Evolutionary conservation across 2,329 filamentous ascomycete genomes (phyloP).

Genomic region (Fusarium buharicum): DNA sequence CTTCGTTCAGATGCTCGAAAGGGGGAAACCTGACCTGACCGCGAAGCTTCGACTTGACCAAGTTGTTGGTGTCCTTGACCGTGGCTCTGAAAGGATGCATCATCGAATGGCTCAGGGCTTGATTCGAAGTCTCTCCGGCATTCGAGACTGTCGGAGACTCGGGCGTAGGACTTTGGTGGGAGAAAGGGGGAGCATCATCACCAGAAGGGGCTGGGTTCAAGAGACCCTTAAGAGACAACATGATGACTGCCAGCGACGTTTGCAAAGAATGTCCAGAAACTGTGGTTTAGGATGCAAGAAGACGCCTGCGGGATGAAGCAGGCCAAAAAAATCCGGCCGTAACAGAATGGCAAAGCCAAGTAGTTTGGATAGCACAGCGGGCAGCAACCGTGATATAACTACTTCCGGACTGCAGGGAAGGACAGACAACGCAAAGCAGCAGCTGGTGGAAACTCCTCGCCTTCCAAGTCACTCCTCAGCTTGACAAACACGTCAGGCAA

Average conservation of each 20-base stretch:
- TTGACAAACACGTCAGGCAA: constrained; percentile 45
- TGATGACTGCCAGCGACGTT: constrained; percentile 49
- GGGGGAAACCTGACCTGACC: constrained; percentile 79
- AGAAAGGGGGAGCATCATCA: constrained; percentile 48
- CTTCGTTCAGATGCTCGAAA: constrained; percentile 72
- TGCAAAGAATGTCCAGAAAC: constrained; percentile 17
- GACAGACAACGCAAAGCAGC: constrained; percentile 39
- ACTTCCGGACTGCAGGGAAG: constrained; percentile 39
- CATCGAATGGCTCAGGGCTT: constrained; percentile 11
- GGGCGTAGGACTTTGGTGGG: constrained; percentile 53
- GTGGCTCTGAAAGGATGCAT: constrained; percentile 22
- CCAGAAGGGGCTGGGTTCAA: constrained; percentile 69
- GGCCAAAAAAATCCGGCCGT: constrained; percentile 19
- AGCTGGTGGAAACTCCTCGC: constrained; percentile 37
- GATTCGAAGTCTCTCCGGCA: constrained; percentile 15
- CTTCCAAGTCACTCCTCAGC: constrained; percentile 39
- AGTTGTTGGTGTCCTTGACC: constrained; percentile 60
- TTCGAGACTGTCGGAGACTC: constrained; percentile 33
- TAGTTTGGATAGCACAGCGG: constrained; percentile 43
- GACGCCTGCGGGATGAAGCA: constrained; percentile 21
- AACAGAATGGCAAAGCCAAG: constrained; percentile 32
- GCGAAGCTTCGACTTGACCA: constrained; percentile 68
- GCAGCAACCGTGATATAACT: constrained; percentile 46
- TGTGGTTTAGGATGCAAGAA: constrained; percentile 6
- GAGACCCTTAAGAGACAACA: constrained; percentile 73